Evolutionary conservation across 306 rosid genomes (phyloP).

Genomic region (Castanea crenata): DNA sequence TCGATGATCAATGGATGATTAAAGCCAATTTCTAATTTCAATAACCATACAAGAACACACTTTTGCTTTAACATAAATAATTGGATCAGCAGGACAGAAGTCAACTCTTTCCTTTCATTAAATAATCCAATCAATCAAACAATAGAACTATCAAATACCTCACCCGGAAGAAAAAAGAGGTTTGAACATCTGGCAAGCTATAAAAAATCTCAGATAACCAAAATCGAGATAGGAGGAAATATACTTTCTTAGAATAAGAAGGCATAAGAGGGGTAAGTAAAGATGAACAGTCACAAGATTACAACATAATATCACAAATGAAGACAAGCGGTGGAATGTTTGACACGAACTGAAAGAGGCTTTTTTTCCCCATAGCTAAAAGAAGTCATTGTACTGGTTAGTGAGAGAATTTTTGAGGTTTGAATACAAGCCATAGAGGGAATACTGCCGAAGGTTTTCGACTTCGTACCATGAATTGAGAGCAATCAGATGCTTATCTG

Average conservation of each 20-base stretch:
- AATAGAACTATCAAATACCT: background rate
- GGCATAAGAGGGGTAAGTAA: background rate
- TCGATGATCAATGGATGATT: background rate
- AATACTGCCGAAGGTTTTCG: constrained; percentile 59
- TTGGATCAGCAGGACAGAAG: background rate
- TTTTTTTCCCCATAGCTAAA: constrained; percentile 11
- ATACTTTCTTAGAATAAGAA: background rate
- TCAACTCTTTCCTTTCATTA: no score
- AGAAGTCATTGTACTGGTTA: constrained; percentile 54
- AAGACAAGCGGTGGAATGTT: constrained; percentile 1
- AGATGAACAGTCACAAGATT: constrained; percentile 2
- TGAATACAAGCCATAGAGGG: constrained; percentile 65
- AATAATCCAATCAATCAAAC: no score
- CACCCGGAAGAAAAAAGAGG: background rate
- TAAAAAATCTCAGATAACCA: background rate
- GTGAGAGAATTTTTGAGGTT: constrained; percentile 64
- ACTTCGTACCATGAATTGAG: constrained; percentile 79
- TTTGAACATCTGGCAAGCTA: background rate
- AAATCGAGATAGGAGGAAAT: background rate
- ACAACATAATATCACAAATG: constrained; percentile 7
- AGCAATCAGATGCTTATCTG: constrained; percentile 63
- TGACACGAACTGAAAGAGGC: background rate
- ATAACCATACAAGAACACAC: background rate
- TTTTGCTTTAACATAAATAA: background rate
- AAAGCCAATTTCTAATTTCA: background rate